Percentiles rank a stretch among this genome's conserved stretches.
These are phyloP conservation scores for Solanum ahanhuiri DNA, from an alignment of 257 asterid species.

Conservation along the genomic window DNA sequence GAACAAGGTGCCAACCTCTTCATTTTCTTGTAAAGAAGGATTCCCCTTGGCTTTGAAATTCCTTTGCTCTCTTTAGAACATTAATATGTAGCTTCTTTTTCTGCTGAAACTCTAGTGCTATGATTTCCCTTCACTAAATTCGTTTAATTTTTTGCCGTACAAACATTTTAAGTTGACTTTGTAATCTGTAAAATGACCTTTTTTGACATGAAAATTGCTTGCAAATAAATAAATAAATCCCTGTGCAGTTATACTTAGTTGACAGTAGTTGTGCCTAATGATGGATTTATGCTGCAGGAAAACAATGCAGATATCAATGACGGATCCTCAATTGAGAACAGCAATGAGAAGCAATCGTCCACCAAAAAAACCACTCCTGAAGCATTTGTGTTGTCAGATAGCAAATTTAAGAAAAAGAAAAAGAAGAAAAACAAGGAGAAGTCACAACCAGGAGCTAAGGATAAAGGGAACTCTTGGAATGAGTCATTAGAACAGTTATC, in stretches of 20 bases:
- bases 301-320: conserved; percentile 17
- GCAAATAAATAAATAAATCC: neutral
- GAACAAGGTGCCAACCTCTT: neutral
- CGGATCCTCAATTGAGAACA: conserved; percentile 13
- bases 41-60: neutral
- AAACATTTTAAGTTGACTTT: neutral
- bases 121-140: neutral
- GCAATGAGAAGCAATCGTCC: conserved; percentile 17
- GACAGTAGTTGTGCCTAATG: neutral
- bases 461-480: conserved; percentile 14
- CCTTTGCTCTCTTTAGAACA: neutral
- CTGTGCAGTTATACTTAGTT: neutral
- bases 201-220: neutral
- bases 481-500: conserved; percentile 33
- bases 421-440: conserved; percentile 47
- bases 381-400: conserved; percentile 17
- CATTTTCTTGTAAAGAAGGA: neutral
- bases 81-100: neutral
- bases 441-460: conserved; percentile 6
- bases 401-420: conserved; percentile 57
- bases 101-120: neutral
- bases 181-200: neutral
- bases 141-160: neutral
- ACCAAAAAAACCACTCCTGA: conserved; percentile 13
- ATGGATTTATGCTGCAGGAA: conserved; percentile 29